A percentile compares a stretch with the other conserved stretches of the same genome.
Evolutionary conservation across 768 basidiomycete genomes (phyloP).

Genomic region (Phaeotremella fagi): DNA sequence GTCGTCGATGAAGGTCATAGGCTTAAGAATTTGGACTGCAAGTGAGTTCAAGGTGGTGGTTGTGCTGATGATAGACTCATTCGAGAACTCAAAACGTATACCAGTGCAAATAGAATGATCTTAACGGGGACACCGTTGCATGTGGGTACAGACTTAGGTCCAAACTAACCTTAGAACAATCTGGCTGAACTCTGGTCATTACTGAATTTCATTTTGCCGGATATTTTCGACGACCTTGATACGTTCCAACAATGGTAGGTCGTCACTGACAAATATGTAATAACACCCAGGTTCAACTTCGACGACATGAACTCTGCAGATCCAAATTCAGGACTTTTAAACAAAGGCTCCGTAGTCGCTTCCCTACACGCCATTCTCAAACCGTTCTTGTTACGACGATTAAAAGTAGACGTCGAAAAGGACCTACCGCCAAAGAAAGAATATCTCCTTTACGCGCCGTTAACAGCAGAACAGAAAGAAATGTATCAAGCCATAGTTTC

Average conservation of each 20-base stretch:
- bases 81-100: constrained; percentile 80
- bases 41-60: constrained; percentile 45
- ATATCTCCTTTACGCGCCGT: constrained; percentile 86
- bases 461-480: constrained; percentile 75
- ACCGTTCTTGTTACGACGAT: constrained; percentile 85
- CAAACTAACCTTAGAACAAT: constrained; percentile 66
- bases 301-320: constrained; percentile 35
- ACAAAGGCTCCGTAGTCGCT: constrained; percentile 60
- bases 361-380: constrained; percentile 85
- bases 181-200: constrained; percentile 90
- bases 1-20: constrained; percentile 77
- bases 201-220: constrained; percentile 91
- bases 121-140: constrained; percentile 95
- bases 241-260: constrained; percentile 83
- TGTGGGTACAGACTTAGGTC: constrained; percentile 52
- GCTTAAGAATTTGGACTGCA: constrained; percentile 89
- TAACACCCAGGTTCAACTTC: constrained; percentile 38
- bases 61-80: constrained; percentile 55
- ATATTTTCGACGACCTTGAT: constrained; percentile 83
- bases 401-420: constrained; percentile 88
- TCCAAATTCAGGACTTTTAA: constrained; percentile 23
- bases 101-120: constrained; percentile 80
- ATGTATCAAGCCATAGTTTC: constrained; percentile 75
- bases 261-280: too few species aligned
- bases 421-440: constrained; percentile 79